Base-by-base conservation (phyloP, 257 asterid genomes). In the Coffea eugenioides region DNA sequence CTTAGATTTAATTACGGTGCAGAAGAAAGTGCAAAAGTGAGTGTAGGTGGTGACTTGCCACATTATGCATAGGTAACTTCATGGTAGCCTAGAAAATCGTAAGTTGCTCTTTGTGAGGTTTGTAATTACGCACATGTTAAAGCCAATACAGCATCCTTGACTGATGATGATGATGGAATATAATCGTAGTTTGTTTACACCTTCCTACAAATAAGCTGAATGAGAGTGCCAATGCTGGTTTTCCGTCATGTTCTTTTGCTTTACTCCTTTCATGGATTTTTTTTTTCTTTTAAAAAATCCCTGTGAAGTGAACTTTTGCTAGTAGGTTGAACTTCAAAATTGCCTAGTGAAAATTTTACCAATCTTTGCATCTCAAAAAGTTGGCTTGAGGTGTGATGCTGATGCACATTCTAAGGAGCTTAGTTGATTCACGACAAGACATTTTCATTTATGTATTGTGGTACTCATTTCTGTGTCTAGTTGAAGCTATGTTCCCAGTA, bases 1-100 rank as follows among this genome's bases (percentile, higher is more conserved):
- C 46, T 27, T 91, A 48, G 98, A 90, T 82, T 83, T 94, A 84
- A 88, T 88, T 69, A 88, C 92, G 0, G 87, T 91, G 77, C 88
- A 85, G 76, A 91, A 80, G 87, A 92, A 91, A 78, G 86, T 56
- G 11, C 87, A 65, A 49, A 86, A 78, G 67, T 86, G 88, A 89
- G 86, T 12, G 18, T 48, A 34, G 66, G 25, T 36, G 4, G 54
- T 80, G 46, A 23, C 25, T 61, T 36, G 14, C 73, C 39, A 9
- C 51, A 61, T 61, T 67, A 56, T 52, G 31, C 41, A 3, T n/a
- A 0, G 13, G 52, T 66, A 4, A 27, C 1, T 67, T 34, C 6
- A 27, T 52, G 49, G 16, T 77, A 34, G 67, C 4, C 18, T 27
- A 31, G 13, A 62, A 62, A 61, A 39, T 2, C 21, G 13, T 15